Conservation (phyloP, 2,329 filamentous ascomycete species). For the Teratosphaeria epicoccoides region DNA sequence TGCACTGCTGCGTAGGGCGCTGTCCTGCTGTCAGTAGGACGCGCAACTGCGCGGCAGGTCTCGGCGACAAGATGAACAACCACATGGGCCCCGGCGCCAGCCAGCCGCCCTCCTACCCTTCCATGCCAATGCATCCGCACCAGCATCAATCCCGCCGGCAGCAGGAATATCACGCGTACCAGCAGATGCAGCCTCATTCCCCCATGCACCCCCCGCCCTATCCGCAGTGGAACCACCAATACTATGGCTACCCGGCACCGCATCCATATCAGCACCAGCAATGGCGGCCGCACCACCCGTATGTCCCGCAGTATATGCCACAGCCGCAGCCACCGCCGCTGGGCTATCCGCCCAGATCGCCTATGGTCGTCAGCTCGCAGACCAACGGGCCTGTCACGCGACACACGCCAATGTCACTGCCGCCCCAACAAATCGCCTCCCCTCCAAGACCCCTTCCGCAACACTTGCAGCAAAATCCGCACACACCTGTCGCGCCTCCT, state of each 20-base stretch:
- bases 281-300: constrained; percentile 27
- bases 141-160: constrained; percentile 25
- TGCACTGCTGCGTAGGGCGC: background rate
- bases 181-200: constrained; percentile 28
- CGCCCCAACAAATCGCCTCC: constrained; percentile 5
- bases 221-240: constrained; percentile 9
- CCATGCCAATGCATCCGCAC: constrained; percentile 27
- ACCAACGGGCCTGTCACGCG: constrained; percentile 35
- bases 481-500: constrained; percentile 10
- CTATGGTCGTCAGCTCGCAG: constrained; percentile 38
- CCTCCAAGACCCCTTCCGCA: constrained; percentile 5
- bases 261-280: constrained; percentile 7
- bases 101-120: constrained; percentile 38
- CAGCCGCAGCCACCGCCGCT: constrained; percentile 26
- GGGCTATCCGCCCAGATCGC: constrained; percentile 30
- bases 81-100: constrained; percentile 60
- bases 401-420: constrained; percentile 14
- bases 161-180: constrained; percentile 28
- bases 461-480: constrained; percentile 2
- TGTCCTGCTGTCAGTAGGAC: background rate
- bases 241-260: constrained; percentile 12
- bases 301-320: constrained; percentile 29
- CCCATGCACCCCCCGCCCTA: constrained; percentile 17
- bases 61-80: constrained; percentile 65
- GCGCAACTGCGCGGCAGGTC: constrained; percentile 7